Percentiles rank a stretch among this genome's conserved stretches.
These are phyloP conservation scores for Yamadazyma laniorum DNA, from an alignment of 805 yeast species.

Conservation along the genomic window DNA sequence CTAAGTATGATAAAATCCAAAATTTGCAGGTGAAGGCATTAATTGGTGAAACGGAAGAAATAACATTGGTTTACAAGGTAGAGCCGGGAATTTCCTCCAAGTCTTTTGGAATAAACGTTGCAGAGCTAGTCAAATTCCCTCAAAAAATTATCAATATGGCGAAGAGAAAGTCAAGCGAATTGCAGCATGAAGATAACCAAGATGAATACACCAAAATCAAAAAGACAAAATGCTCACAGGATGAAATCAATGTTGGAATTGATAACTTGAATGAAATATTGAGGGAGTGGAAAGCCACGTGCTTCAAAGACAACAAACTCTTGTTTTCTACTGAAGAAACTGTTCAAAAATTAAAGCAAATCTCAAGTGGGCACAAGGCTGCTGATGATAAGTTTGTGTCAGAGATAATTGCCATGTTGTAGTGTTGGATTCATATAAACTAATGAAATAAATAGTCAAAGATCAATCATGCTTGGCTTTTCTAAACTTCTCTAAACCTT, in stretches of 20 bases:
- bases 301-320: slow-evolving; percentile 30
- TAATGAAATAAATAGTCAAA: neutral
- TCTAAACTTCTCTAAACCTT: slow-evolving; percentile 22
- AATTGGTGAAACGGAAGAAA: slow-evolving; percentile 62
- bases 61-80: slow-evolving; percentile 88
- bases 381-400: slow-evolving; percentile 45
- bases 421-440: neutral
- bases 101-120: slow-evolving; percentile 97
- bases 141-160: slow-evolving; percentile 90
- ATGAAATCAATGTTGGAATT: slow-evolving; percentile 57
- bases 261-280: slow-evolving; percentile 46
- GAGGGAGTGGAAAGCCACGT: slow-evolving; percentile 51
- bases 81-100: slow-evolving; percentile 95
- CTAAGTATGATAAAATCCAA: slow-evolving; percentile 57
- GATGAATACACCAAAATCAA: slow-evolving; percentile 47
- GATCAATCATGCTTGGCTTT: slow-evolving; percentile 5
- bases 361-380: slow-evolving; percentile 19
- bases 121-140: slow-evolving; percentile 93
- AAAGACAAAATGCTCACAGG: slow-evolving; percentile 48
- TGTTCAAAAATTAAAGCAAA: slow-evolving; percentile 28
- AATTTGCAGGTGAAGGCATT: slow-evolving; percentile 95
- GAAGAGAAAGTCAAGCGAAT: slow-evolving; percentile 85
- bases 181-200: slow-evolving; percentile 56
- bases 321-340: slow-evolving; percentile 37
- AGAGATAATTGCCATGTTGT: slow-evolving; percentile 43